Evolutionary conservation across 306 rosid genomes (phyloP).

Genomic region (Ormosia emarginata): DNA sequence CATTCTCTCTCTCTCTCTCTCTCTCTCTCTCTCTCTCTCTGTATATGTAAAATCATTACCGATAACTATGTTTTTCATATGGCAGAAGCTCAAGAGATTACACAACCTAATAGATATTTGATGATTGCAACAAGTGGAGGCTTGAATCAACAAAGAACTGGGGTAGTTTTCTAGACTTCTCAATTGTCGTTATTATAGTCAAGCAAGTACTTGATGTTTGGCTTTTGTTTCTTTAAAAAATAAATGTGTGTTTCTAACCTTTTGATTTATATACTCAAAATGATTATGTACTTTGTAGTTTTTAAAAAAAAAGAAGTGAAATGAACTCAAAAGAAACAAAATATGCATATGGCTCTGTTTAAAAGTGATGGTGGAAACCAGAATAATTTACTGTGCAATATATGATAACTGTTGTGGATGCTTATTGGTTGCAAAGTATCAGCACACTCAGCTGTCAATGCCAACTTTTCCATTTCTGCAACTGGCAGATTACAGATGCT

Average conservation of each 20-base stretch:
- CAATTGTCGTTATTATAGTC: background rate
- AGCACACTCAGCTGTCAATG: constrained; percentile 6
- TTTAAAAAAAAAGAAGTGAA: background rate
- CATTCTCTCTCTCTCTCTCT: background rate
- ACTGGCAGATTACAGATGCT: constrained; percentile 91
- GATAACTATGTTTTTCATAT: background rate
- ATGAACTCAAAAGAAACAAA: background rate
- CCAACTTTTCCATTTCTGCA: constrained; percentile 23
- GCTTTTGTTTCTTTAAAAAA: background rate
- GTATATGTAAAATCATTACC: constrained; percentile 1
- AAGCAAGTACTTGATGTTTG: background rate
- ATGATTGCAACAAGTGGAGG: constrained; percentile 98
- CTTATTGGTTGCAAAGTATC: constrained; percentile 16
- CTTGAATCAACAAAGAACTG: constrained; percentile 97
- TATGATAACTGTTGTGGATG: constrained; percentile 4
- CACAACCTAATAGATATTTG: constrained; percentile 64
- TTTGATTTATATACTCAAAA: background rate
- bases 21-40: background rate
- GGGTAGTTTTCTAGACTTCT: constrained; percentile 46
- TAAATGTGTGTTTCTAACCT: background rate
- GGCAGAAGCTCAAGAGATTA: constrained; percentile 67
- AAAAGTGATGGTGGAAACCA: background rate
- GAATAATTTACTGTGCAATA: background rate
- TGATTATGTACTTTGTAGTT: background rate
- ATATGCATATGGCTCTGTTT: background rate